Evolutionary conservation across 345 rosid species (phyloP).

Genomic region (Anacardium occidentale): DNA sequence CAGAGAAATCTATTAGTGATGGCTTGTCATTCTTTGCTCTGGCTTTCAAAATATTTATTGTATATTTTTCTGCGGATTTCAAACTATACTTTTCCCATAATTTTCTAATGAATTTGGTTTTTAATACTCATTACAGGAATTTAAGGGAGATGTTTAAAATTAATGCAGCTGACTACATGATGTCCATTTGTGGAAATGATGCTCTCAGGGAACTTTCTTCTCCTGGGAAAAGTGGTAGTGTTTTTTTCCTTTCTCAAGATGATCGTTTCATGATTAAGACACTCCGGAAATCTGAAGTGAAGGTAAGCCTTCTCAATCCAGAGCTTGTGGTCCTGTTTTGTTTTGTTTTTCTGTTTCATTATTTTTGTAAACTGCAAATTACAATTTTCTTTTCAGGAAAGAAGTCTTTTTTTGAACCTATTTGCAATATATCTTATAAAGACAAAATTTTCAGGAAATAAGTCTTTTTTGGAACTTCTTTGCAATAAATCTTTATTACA

Average conservation of each 20-base stretch:
- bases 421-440: neutral
- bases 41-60: neutral
- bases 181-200: constrained; percentile 97
- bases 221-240: constrained; percentile 97
- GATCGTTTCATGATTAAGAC: constrained; percentile 99
- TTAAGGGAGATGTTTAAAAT: constrained; percentile 98
- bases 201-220: constrained; percentile 96
- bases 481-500: neutral
- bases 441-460: no score
- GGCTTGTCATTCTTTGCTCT: neutral
- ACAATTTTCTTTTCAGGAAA: neutral
- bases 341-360: neutral
- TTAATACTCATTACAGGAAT: constrained; percentile 54
- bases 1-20: neutral
- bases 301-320: constrained; percentile 52
- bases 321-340: constrained; percentile 6
- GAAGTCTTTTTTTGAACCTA: neutral
- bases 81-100: constrained; percentile 15
- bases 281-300: constrained; percentile 91
- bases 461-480: no score
- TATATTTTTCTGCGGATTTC: constrained; percentile 8
- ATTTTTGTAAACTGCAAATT: neutral
- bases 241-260: constrained; percentile 92
- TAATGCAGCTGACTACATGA: constrained; percentile 98
- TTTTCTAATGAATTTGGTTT: constrained; percentile 12